Evolutionary conservation across 2,329 filamentous ascomycete species (phyloP).

Genomic region (Sporothrix globosa): DNA sequence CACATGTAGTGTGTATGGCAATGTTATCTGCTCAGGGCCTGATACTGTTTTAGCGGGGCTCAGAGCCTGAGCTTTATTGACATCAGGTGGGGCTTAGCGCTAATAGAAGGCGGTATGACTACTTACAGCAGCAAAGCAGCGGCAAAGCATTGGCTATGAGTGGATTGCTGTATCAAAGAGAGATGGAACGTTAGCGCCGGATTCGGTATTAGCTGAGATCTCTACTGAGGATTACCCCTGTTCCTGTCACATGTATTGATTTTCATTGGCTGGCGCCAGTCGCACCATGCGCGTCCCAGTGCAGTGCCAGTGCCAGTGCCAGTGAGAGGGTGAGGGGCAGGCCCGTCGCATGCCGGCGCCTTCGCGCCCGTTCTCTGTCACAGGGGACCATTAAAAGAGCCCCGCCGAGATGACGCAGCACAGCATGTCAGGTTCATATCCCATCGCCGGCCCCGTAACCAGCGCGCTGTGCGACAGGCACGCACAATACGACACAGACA

Average conservation of each 20-base stretch:
- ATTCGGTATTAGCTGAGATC: no score
- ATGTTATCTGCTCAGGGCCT: no score
- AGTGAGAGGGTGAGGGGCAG: neutral
- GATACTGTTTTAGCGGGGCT: no score
- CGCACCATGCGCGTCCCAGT: neutral
- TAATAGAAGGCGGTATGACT: neutral
- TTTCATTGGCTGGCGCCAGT: neutral
- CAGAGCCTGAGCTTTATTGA: neutral
- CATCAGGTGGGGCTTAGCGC: neutral
- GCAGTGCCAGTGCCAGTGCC: no score
- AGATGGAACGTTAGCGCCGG: no score
- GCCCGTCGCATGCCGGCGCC: neutral
- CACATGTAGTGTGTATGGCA: neutral
- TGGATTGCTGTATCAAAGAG: no score
- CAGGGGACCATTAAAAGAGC: neutral
- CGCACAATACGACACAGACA: neutral
- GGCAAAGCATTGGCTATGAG: no score
- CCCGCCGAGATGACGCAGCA: neutral
- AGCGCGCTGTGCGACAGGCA: slow-evolving; percentile 11
- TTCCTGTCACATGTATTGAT: neutral
- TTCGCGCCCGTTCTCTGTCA: no score
- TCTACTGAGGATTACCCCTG: no score
- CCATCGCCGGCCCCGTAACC: neutral
- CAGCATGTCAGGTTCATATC: no score
- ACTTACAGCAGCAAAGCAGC: neutral